Evolutionary conservation across 495 filamentous ascomycete species (phyloP).

Genomic region (Lophium mytilinum): DNA sequence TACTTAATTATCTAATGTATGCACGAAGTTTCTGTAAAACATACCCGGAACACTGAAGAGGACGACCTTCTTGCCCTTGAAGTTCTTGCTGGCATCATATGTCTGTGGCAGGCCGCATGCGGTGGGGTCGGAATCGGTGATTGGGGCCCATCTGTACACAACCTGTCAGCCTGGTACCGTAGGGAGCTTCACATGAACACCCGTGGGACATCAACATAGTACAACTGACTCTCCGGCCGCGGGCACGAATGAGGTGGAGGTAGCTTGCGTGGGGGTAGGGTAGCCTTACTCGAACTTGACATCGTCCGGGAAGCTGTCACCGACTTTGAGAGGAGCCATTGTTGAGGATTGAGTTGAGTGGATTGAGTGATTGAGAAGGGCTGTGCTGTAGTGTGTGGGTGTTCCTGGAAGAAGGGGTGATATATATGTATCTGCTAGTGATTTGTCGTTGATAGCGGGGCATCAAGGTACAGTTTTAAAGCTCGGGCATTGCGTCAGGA

Average conservation of each 20-base stretch:
- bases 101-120: constrained; percentile 70
- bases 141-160: constrained; percentile 33
- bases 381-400: background rate
- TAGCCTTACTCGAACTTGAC: constrained; percentile 61
- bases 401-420: too few species aligned
- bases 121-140: constrained; percentile 39
- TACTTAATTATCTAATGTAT: constrained; percentile 15
- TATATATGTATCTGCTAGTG: too few species aligned
- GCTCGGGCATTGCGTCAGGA: too few species aligned
- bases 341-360: constrained; percentile 20
- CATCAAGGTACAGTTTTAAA: too few species aligned
- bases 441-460: too few species aligned
- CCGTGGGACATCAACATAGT: background rate
- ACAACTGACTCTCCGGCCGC: too few species aligned
- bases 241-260: constrained; percentile 40
- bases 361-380: background rate
- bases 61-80: constrained; percentile 81
- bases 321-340: constrained; percentile 69
- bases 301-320: constrained; percentile 73
- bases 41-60: constrained; percentile 78
- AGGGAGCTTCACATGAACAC: background rate
- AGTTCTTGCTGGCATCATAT: constrained; percentile 82
- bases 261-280: constrained; percentile 43
- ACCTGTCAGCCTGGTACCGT: background rate
- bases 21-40: background rate